Evolutionary conservation across 306 rosid genomes (phyloP), one percentile per base, ranked within the genome.

Genomic region (Casuarina glauca): DNA sequence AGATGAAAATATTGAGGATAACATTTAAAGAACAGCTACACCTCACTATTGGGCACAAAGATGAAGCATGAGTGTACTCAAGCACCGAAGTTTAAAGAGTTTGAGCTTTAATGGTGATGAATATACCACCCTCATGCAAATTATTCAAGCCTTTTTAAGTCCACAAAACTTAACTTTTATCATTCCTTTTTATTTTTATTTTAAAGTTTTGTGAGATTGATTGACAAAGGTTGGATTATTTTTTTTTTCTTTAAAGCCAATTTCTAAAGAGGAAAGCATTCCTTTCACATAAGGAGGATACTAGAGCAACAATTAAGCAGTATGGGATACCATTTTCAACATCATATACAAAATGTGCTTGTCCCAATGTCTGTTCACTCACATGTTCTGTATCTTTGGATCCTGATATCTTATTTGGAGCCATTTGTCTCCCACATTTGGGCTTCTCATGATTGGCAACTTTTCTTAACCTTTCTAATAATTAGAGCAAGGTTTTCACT

Each of bases 401-500:
- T 39, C 35, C 12, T 41, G 50, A 66, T 42, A 43, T 66, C n/a
- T 6, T 39, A 41, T 64, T 16, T 16, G 70, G 48, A 6, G 45
- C 70, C 48, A 41, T 39, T 9, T 8, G 46, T 15, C 70, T 41
- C 6, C 20, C 9, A 64, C 49, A 15, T 3, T 6, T 64, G 49
- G 49, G 74, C 63, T 75, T 75, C 74, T 51, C n/a, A 70, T 62
- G 62, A 26, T 69, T 54, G 57, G 60, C 0, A 26, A 60, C 20
- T 5, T 74, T 16, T 32, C 3, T 49, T 67, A 51, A 55, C 57
- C 20, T 61, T 9, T 49, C 6, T 45, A 46, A 70, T 36, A 52
- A 46, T 13, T 13, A 5, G 2, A 38, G 6, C 35, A 50, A 42
- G 66, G 44, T 66, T 70, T 70, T 51, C 46, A 51, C 36, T 55